These are phyloP conservation scores for Boletus pseudopeckii DNA, from an alignment of 768 basidiomycete genomes.

Conservation along the genomic window DNA sequence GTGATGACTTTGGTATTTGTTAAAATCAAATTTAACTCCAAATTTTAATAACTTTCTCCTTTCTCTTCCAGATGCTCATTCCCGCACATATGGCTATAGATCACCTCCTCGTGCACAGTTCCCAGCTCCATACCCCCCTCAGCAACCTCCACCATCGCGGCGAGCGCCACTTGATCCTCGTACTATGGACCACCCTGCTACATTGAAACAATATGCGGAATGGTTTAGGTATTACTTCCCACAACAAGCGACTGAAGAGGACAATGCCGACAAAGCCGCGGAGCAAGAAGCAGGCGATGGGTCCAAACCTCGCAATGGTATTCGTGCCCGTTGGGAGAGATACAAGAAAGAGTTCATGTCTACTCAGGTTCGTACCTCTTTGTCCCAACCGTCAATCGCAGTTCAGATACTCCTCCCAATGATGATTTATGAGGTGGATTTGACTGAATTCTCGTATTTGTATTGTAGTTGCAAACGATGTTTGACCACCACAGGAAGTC, in stretches of 20 bases:
- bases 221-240: constrained; percentile 82
- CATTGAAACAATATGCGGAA: constrained; percentile 80
- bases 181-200: constrained; percentile 76
- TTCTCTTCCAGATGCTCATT: constrained; percentile 53
- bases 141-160: constrained; percentile 46
- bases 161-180: constrained; percentile 76
- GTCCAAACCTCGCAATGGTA: constrained; percentile 79
- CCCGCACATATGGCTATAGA: constrained; percentile 60
- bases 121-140: constrained; percentile 35
- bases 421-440: constrained; percentile 4
- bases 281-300: constrained; percentile 82
- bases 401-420: constrained; percentile 14
- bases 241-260: constrained; percentile 76
- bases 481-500: constrained; percentile 93
- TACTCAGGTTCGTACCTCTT: constrained; percentile 67
- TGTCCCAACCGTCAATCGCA: constrained; percentile 5
- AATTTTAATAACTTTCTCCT: constrained; percentile 3
- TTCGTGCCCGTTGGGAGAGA: constrained; percentile 83
- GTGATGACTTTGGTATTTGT: constrained; percentile 72
- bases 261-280: constrained; percentile 78
- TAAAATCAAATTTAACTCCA: background rate
- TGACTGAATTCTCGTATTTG: constrained; percentile 32
- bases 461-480: constrained; percentile 86
- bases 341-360: constrained; percentile 90
- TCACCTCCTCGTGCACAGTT: constrained; percentile 62